Conservation (phyloP, 208 protist genomes). For the Trypanosoma lewisi region DNA sequence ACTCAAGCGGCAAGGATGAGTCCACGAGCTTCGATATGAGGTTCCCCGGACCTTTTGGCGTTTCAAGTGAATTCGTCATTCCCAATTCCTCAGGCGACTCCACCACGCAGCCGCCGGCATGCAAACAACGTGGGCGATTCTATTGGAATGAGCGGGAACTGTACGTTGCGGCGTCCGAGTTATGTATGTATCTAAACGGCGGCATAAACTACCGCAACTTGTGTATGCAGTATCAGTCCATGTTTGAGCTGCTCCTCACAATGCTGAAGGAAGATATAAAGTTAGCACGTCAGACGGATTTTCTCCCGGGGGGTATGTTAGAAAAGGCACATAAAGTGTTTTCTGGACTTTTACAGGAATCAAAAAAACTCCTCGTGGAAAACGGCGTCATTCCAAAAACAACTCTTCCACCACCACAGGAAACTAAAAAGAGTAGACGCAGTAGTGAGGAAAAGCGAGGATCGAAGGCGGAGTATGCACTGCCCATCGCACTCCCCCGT, state of each 20-base stretch:
- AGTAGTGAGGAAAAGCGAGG: background rate
- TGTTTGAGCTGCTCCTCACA: slow-evolving; percentile 44
- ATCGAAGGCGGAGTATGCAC: background rate
- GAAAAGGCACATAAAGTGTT: slow-evolving; percentile 12
- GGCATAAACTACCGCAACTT: slow-evolving; percentile 78
- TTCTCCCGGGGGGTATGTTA: slow-evolving; percentile 25
- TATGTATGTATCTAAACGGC: slow-evolving; percentile 74
- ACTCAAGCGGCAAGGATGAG: background rate
- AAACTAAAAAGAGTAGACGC: background rate
- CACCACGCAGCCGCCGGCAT: background rate
- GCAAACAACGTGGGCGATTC: slow-evolving; percentile 1
- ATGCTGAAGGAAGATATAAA: slow-evolving; percentile 52
- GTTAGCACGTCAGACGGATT: slow-evolving; percentile 30
- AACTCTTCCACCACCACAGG: background rate
- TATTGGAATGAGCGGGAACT: slow-evolving; percentile 72
- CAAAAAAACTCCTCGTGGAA: slow-evolving; percentile 26
- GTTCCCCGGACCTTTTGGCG: background rate
- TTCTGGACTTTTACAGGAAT: slow-evolving; percentile 10
- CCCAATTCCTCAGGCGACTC: background rate
- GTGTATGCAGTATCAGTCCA: slow-evolving; percentile 48
- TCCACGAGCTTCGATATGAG: background rate
- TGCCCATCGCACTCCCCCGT: background rate
- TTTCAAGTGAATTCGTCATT: background rate
- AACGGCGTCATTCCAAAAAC: slow-evolving; percentile 13
- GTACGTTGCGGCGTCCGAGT: slow-evolving; percentile 56